Conservation (phyloP, 805 yeast genomes). For the Ogataea nonfermentans region DNA sequence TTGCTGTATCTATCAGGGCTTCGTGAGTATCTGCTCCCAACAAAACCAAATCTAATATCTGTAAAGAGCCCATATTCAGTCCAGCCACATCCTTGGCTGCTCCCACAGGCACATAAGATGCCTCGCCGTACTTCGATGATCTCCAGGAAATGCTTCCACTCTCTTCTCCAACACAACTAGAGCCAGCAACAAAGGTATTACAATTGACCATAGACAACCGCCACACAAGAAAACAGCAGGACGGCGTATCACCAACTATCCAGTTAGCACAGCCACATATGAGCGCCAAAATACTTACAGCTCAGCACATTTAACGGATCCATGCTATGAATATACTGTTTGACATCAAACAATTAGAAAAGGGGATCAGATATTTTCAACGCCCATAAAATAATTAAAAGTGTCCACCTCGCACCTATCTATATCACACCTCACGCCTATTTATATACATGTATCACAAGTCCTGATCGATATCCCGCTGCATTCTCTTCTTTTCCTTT, state of each 20-base stretch:
- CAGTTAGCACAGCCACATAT: constrained; percentile 2
- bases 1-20: constrained; percentile 10
- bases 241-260: constrained; percentile 33
- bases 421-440: constrained; percentile 3
- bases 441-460: constrained; percentile 7
- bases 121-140: constrained; percentile 21
- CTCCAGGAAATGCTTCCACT: constrained; percentile 18
- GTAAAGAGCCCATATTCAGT: constrained; percentile 7
- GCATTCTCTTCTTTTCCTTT: constrained; percentile 27
- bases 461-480: constrained; percentile 20
- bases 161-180: constrained; percentile 14
- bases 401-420: constrained; percentile 7
- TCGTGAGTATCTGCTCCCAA: constrained; percentile 17
- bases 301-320: constrained; percentile 17
- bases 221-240: constrained; percentile 32
- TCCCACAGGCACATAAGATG: constrained; percentile 13
- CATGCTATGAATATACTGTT: constrained; percentile 6
- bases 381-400: constrained; percentile 4
- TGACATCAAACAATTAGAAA: constrained; percentile 5
- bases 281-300: constrained; percentile 14
- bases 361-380: constrained; percentile 9
- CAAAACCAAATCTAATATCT: constrained; percentile 24
- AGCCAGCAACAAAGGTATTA: constrained; percentile 19
- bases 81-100: constrained; percentile 6
- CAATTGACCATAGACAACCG: constrained; percentile 23